Evolutionary conservation across 2,329 filamentous ascomycete genomes (phyloP), one percentile per base, ranked within the genome.

Genomic region (Apiospora phragmitis): DNA sequence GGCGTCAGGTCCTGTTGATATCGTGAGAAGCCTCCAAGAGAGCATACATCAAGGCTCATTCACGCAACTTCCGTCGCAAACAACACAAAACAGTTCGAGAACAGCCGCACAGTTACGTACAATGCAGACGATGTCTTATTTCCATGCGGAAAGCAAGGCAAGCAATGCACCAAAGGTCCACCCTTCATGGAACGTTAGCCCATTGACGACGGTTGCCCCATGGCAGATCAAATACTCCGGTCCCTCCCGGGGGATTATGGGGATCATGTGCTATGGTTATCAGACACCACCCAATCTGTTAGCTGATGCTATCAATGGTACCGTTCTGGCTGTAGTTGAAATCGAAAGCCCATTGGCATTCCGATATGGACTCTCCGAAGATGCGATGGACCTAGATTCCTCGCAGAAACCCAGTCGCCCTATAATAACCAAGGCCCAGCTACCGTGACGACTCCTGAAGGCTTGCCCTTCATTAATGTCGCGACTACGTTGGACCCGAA

Each of bases 111-210:
- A 95, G 72, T 80, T 93, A 3, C 84, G 92, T 68, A 86, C 87
- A 7, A 94, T 95, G 91, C 92, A 94, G 74, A 89, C 87, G n/a
- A 91, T 94, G 86, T 91, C 92, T 0, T 95, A 95, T 75, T 94
- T 95, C 76, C 93, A 95, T 77, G 69, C 41, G 59, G 69, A 74
- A 55, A 45, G 66, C 65, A 69, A 38, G 65, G 68, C 73, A 55
- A 42, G 67, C 66, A 70, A 71, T 41, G 69, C 65, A 41, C 71
- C 71, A 29, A 73, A 74, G n/a, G 51, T 68, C 55, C 43, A 41
- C 29, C 8, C 32, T 26, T 79, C 77, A 62, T 93, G 90, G 88
- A 81, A 86, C 68, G 71, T 84, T 0, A 83, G 81, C 0, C 87
- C 92, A 0, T 80, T 95, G 11, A 88, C 88, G 1, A 81, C 83